Evolutionary conservation across 495 filamentous ascomycete genomes (phyloP).

Genomic region (Aspergillus nanangensis): DNA sequence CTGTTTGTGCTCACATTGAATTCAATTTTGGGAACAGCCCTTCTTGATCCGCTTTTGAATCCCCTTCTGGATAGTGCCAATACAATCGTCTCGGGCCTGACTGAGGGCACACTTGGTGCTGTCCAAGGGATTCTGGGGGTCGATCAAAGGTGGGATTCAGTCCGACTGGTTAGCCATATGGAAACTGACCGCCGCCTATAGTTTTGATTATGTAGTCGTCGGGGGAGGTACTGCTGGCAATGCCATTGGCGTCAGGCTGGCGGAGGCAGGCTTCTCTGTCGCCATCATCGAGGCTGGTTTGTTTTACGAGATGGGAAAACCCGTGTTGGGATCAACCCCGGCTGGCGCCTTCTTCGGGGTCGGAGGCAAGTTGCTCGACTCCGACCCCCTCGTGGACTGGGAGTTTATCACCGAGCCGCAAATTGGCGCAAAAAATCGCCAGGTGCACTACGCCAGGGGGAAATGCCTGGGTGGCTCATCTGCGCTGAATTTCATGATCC

Average conservation of each 20-base stretch:
- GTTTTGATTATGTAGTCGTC: slow-evolving; percentile 50
- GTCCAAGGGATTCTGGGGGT: too few relatives aligned
- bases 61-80: too few relatives aligned
- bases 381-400: slow-evolving; percentile 43
- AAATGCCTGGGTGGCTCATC: slow-evolving; percentile 32
- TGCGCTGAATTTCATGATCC: slow-evolving; percentile 48
- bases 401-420: slow-evolving; percentile 38
- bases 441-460: slow-evolving; percentile 30
- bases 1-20: too few relatives aligned
- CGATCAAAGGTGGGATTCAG: too few relatives aligned
- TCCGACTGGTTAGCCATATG: too few relatives aligned
- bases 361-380: slow-evolving; percentile 15
- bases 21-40: too few relatives aligned
- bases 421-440: slow-evolving; percentile 23
- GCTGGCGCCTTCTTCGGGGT: slow-evolving; percentile 14
- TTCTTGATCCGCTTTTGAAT: too few relatives aligned
- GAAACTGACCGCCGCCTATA: too few relatives aligned
- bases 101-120: too few relatives aligned
- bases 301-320: slow-evolving; percentile 43
- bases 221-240: slow-evolving; percentile 52
- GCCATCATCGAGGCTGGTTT: slow-evolving; percentile 54
- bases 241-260: slow-evolving; percentile 42
- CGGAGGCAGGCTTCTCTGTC: slow-evolving; percentile 28
- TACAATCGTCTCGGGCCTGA: too few relatives aligned
- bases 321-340: slow-evolving; percentile 19